Base-by-base conservation (phyloP, 768 basidiomycete genomes). In the Solioccasus polychromus region DNA sequence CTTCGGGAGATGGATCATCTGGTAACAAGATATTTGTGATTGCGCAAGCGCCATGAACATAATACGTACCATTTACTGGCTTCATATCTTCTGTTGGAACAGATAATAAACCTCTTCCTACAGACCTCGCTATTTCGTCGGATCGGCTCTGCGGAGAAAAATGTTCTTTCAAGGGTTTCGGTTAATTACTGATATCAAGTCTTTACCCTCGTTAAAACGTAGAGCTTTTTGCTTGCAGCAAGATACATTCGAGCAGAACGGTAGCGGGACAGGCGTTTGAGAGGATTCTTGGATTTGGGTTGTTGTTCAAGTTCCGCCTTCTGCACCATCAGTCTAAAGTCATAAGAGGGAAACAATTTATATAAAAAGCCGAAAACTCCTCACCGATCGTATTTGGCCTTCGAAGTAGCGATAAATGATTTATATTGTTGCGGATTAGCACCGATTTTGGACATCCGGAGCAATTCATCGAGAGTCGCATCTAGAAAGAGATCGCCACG, bases 391-490 rank as follows among this genome's bases (percentile, higher is more conserved):
- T 49, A 57, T 35, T 15, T 18, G 3, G 3, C 5, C 26, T 39
- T 51, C 4, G 42, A 24, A 15, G 24, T 23, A 10, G 3, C 2
- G 2, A 42, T 2, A 6, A 42, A 7, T 1, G 23, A 7, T 20
- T 26, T 5, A 14, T 3, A 11, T 3, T 44, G 32, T 10, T 19
- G 30, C 12, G 14, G 3, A 14, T 37, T 14, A 12, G 17, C 15
- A 2, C 17, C 35, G 11, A 48, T 42, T 0, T 35, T 10, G 3
- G 2, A 8, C 3, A 52, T 52, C 31, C 15, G 52, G 12, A 47
- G 5, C 24, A 48, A 26, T 35, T 54, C 53, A 3, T 43, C 46
- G 2, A 54, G 17, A 5, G 53, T 53, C 2, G 44, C 46, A 9
- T 58, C 44, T 9, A 57, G 52, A 32, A n/a, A 40, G 5, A 44